Conservation (phyloP, 1,284 basidiomycete species). For the Pulveroboletus sp. region DNA sequence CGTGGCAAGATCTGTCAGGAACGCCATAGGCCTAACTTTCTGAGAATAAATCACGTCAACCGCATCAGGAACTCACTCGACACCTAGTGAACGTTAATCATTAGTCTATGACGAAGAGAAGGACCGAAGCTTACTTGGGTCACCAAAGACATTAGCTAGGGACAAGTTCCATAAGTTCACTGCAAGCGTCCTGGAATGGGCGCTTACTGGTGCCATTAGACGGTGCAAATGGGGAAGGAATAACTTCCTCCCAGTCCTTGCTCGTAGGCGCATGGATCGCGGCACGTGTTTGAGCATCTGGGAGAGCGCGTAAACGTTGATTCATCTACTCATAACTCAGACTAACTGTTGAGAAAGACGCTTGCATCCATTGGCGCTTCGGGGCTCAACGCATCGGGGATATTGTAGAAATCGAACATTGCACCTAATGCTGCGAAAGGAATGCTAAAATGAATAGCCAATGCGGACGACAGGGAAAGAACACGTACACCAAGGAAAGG, state of each 20-base stretch:
- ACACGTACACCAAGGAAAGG: conserved; percentile 64
- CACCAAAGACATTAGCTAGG: conserved; percentile 25
- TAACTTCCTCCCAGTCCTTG: conserved; percentile 53
- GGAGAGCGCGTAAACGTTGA: not conserved
- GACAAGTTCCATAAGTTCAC: not conserved
- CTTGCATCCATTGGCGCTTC: conserved; percentile 45
- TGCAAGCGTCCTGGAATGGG: conserved; percentile 6
- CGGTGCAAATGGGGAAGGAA: conserved; percentile 48
- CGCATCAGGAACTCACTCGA: conserved; percentile 44
- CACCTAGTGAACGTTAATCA: conserved; percentile 36
- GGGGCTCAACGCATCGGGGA: conserved; percentile 55
- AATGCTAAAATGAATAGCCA: not conserved
- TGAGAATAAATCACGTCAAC: conserved; percentile 4
- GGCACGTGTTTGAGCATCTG: conserved; percentile 52
- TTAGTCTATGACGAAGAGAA: not conserved
- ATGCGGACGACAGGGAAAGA: not conserved
- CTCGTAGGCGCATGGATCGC: conserved; percentile 71
- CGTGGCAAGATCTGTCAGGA: conserved; percentile 61
- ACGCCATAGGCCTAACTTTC: conserved; percentile 56
- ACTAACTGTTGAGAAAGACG: conserved; percentile 61
- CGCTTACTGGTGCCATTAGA: conserved; percentile 30
- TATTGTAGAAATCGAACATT: conserved; percentile 49
- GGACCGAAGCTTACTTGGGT: conserved; percentile 45
- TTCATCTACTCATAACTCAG: not conserved
- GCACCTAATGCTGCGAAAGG: conserved; percentile 36